Conservation (phyloP, 768 basidiomycete genomes). For the Rhizopogon roseolus region DNA sequence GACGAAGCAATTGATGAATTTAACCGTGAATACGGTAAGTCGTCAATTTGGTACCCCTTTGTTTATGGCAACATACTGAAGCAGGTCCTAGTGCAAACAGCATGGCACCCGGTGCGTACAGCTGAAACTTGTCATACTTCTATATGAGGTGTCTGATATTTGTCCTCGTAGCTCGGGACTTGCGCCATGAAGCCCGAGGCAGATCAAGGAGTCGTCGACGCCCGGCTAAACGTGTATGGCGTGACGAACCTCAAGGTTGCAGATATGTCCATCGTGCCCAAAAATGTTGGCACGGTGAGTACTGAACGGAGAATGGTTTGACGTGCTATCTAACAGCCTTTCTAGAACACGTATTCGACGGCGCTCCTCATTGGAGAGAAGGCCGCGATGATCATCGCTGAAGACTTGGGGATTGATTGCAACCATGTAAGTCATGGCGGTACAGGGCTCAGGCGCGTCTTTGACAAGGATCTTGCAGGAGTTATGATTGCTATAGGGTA, state of each 20-base stretch:
- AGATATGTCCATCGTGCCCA: constrained; percentile 31
- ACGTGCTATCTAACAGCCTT: no score
- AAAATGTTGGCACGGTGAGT: constrained; percentile 27
- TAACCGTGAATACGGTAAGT: constrained; percentile 15
- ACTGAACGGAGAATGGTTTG: no score
- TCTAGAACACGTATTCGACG: constrained; percentile 33
- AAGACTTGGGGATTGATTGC: constrained; percentile 24
- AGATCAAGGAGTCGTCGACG: no score
- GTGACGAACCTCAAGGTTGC: no score
- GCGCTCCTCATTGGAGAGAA: constrained; percentile 47
- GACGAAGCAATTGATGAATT: constrained; percentile 30
- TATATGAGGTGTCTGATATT: neutral
- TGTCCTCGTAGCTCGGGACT: neutral
- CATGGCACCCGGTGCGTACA: constrained; percentile 29
- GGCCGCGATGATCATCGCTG: constrained; percentile 17
- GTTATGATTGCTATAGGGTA: no score
- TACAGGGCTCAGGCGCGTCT: no score
- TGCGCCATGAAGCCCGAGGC: no score
- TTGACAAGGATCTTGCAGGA: neutral
- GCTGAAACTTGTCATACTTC: neutral
- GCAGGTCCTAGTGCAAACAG: constrained; percentile 18
- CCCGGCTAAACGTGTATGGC: no score
- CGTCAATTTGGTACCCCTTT: neutral
- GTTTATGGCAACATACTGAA: neutral
- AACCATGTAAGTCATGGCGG: no score